Evolutionary conservation across 257 asterid species (phyloP), one percentile per base, ranked within the genome.

Genomic region (Osmanthus fragrans): DNA sequence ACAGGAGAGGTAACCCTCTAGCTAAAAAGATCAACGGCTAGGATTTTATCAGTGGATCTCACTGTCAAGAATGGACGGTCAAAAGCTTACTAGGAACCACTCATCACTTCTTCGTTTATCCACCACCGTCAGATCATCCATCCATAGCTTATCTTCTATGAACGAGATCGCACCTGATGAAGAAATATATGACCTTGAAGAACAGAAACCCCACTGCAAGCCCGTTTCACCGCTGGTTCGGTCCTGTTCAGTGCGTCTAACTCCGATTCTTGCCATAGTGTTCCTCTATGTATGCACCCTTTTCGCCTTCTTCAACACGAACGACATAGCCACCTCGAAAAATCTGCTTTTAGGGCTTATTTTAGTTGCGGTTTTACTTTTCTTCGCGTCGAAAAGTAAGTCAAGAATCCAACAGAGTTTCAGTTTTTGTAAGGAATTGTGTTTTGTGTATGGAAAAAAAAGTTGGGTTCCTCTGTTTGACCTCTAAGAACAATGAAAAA

Each of bases 51-150:
- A 27, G 80, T 58, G 67, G 71, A 72, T 82, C 70, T 54, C 70
- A 63, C 76, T 75, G 30, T 67, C 32, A 66, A 36, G 16, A 85
- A 96, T 93, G 99, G 98, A 93, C 64, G 86, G 90, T 69, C 91
- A 86, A 87, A 94, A 89, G 89, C 95, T 93, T 30, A 87, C 97
- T 21, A 89, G 98, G 76, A 90, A 90, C 23, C 82, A 93, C 30
- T 92, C 99, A 15, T 96, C 99, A 13, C 96, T 93, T 80, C 98
- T 93, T 88, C 94, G 99, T 32, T 93, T 97, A 1, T 91, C 98
- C 7, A 93, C 94, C 47, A 90, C 98, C 54, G 68, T 90, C 76
- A 87, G 94, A 76, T 91, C 98, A 1, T 89, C 99, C 23, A 91
- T 93, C 73, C 97, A 93, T 4, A 93, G 97, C 85, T 85, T 91